Evolutionary conservation across 805 yeast species (phyloP), one percentile per base, ranked within the genome.

Genomic region (Blastobotrys muscicola): DNA sequence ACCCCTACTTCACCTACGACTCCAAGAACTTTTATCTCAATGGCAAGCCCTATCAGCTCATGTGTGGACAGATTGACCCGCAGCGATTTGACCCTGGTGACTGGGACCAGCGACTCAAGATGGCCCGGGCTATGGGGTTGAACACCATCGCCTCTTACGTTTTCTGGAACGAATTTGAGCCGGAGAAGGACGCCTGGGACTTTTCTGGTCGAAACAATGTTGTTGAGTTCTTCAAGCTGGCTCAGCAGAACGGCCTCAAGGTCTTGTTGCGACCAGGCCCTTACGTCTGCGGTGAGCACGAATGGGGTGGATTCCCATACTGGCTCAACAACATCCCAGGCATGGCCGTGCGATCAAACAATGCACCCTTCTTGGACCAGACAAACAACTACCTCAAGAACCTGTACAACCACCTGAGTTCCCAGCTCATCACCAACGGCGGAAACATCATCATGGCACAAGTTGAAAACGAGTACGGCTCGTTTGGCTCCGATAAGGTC

Each of bases 231-330:
- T 40, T 40, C 38, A 33, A 23, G 33, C 30, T 40, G 14, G 43
- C 43, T 9, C 43, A 40, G 15, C 34, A 40, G 30, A 37, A 40
- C 13, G 43, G 43, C 13, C 36, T 40, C 37, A 12, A 32, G 10
- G 43, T 30, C 10, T 15, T 33, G 11, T 32, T 40, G 15, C 4
- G 43, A 33, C 29, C 32, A 16, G 43, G 43, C 36, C 43, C 43
- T 3, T 40, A 33, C 29, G 23, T 40, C 37, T 33, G 38, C 29
- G 43, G 38, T 8, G 43, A 40, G 15, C 43, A 33, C 15, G 43
- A 40, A 12, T 40, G 43, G 43, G 43, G 43, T 33, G 43, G 43
- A 16, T 33, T 32, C 16, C 43, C 43, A 4, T 32, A 33, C n/a
- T 40, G 37, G 37, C 26, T 40, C 13, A 32, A 26, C 31, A 40